These are phyloP conservation scores for Pseudotulostoma volvatum DNA, from an alignment of 495 filamentous ascomycete species.

Conservation along the genomic window DNA sequence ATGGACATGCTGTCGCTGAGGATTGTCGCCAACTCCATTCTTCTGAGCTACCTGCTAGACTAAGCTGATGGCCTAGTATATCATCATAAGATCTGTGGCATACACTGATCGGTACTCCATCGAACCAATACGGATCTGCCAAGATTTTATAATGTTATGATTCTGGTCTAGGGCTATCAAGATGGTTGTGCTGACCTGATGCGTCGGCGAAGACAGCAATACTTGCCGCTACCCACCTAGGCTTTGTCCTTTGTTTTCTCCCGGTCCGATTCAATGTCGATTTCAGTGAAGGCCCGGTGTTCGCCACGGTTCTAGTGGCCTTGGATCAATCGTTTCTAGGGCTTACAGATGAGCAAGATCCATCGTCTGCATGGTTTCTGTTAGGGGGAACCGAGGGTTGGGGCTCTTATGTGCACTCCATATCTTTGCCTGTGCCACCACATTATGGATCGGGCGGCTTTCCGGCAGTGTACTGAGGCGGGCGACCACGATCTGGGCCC, in stretches of 20 bases:
- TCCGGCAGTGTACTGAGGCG: constrained; percentile 4
- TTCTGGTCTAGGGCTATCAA: constrained; percentile 6
- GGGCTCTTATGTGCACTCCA: constrained; percentile 5
- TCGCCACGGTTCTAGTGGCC: constrained; percentile 6
- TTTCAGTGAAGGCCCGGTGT: constrained; percentile 4
- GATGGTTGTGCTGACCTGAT: constrained; percentile 7
- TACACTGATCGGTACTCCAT: constrained; percentile 9
- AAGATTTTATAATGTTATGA: constrained; percentile 1
- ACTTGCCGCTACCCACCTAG: constrained; percentile 3
- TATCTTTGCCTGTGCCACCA: constrained; percentile 4
- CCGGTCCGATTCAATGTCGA: constrained; percentile 7
- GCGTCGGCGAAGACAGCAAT: constrained; percentile 11
- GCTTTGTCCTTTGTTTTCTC: constrained; percentile 8
- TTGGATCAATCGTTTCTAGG: constrained; percentile 12
- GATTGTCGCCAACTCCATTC: too few relatives aligned
- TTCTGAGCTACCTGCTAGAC: too few relatives aligned
- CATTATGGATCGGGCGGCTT: constrained; percentile 3
- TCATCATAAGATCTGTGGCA: constrained; percentile 5
- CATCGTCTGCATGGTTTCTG: constrained; percentile 9
- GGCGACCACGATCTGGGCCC: constrained; percentile 2
- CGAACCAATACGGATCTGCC: constrained; percentile 4
- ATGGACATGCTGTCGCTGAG: too few relatives aligned
- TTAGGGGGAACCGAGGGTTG: constrained; percentile 6
- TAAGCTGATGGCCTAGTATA: constrained; percentile 4
- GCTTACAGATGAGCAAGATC: constrained; percentile 4